A percentile compares a stretch with the other conserved stretches of the same genome.
These are phyloP conservation scores for Blastocystis sp. DNA, from an alignment of 352 stramenopile species.

Conservation along the genomic window DNA sequence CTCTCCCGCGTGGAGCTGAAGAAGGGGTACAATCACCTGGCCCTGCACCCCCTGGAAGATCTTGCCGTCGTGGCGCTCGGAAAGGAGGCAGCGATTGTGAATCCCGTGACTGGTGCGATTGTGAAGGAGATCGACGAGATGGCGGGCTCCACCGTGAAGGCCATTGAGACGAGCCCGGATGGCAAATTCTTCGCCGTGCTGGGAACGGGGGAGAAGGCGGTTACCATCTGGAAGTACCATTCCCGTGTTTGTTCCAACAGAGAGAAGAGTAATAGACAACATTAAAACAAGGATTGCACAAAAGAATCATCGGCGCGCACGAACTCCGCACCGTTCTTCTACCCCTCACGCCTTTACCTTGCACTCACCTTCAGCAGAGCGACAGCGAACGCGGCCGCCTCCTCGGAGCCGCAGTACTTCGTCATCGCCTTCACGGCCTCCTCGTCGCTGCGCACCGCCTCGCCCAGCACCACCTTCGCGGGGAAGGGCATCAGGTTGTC, in stretches of 20 bases:
- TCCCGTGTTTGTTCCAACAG: slow-evolving; percentile 29
- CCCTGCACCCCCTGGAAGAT: not conserved
- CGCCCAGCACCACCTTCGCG: slow-evolving; percentile 25
- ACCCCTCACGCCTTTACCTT: not conserved
- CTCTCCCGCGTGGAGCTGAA: slow-evolving; percentile 1
- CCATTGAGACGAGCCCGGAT: not conserved
- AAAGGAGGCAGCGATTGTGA: not conserved
- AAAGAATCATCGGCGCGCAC: slow-evolving; percentile 1
- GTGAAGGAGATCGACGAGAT: not conserved
- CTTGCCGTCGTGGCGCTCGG: not conserved
- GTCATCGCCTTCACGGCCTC: slow-evolving; percentile 16
- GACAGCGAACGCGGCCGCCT: slow-evolving; percentile 31
- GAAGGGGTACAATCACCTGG: not conserved
- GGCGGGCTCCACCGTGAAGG: not conserved
- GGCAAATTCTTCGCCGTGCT: not conserved
- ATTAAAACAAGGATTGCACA: slow-evolving; percentile 58
- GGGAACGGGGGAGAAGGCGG: not conserved
- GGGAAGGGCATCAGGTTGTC: slow-evolving; percentile 49
- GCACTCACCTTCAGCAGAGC: not conserved
- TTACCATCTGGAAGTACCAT: not conserved
- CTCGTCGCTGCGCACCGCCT: slow-evolving; percentile 2
- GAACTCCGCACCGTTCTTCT: not conserved
- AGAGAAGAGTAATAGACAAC: not conserved
- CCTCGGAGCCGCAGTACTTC: slow-evolving; percentile 31
- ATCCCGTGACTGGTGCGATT: not conserved